These are phyloP conservation scores for Fusarium luffae DNA, from an alignment of 2,329 filamentous ascomycete species.

Conservation along the genomic window DNA sequence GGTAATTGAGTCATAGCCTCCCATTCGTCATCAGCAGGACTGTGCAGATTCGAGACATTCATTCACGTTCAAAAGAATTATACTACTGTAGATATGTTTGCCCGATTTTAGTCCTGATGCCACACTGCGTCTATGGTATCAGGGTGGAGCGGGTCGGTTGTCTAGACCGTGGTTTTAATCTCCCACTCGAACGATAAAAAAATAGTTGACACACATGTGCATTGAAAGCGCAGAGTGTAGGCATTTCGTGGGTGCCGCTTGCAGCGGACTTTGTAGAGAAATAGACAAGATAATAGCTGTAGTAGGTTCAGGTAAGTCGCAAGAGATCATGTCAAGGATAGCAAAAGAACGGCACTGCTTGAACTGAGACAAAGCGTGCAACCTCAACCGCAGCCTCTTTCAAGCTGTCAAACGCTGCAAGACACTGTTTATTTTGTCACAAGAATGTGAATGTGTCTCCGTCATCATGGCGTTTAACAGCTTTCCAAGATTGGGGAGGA, in stretches of 20 bases:
- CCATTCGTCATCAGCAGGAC: constrained; percentile 6
- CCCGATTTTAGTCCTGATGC: constrained; percentile 72
- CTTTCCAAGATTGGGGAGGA: constrained; percentile 10
- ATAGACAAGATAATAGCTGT: not conserved
- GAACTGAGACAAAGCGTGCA: constrained; percentile 18
- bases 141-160: constrained; percentile 76
- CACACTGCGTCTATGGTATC: constrained; percentile 67
- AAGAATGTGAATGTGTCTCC: constrained; percentile 3
- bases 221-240: constrained; percentile 70
- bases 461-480: constrained; percentile 26
- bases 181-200: constrained; percentile 69
- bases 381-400: not conserved
- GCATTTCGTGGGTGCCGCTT: constrained; percentile 65
- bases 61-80: not conserved
- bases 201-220: constrained; percentile 69
- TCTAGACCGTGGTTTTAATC: constrained; percentile 72
- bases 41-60: constrained; percentile 10
- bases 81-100: constrained; percentile 52
- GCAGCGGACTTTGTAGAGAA: constrained; percentile 32
- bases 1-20: not conserved
- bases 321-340: constrained; percentile 14
- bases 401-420: constrained; percentile 15
- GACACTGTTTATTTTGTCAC: not conserved
- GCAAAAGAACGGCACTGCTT: constrained; percentile 7
- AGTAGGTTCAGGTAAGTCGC: not conserved